Base-by-base conservation (phyloP, 352 stramenopile species). In the Phytopythium helicoides region DNA sequence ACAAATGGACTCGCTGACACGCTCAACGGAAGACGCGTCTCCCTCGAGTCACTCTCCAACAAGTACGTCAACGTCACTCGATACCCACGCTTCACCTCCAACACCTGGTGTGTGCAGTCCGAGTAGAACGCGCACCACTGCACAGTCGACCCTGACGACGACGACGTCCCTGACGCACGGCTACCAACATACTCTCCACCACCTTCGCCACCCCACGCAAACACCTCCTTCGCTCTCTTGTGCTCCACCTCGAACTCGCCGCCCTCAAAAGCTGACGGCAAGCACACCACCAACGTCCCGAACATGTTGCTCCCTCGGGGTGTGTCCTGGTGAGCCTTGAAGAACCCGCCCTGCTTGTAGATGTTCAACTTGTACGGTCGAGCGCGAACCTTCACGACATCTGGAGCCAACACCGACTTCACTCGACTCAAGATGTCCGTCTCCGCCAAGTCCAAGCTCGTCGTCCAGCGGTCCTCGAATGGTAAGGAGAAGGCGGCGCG, bases 291-390 rank as follows among this genome's bases (percentile, higher is more conserved):
- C 21, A 47, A 26, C 21, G 41, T 33, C 9, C 41, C 41, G 19
- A 47, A 47, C 41, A 35, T 47, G 41, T 35, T 47, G 22, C 21
- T n/a, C 12, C 23, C 41, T 16, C 41, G 41, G 3, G 41, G 41
- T 2, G 41, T 47, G 41, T 34, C 41, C 9, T 19, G 11, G 41
- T 47, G 41, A 8, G 23, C 9, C 41, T 47, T 35, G 41, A 47
- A 47, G 41, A 47, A 35, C 6, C 41, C 41, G 9, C 41, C 41
- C 21, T 47, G 22, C 41, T 47, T 47, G 41, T 47, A 47, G 0
- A 47, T 5, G 41, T 35, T 47, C 9, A 47, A 22, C 21, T 47
- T 34, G 40, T 47, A 47, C 1, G 19, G 40, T 14, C 18, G 26
- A 26, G 40, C 40, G 11, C 40, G 40, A 10, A 47, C 21, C 19